phyloP scores from a whole-genome alignment of 1,139 yeast species.

The Yamadazyma atlantica region DNA sequence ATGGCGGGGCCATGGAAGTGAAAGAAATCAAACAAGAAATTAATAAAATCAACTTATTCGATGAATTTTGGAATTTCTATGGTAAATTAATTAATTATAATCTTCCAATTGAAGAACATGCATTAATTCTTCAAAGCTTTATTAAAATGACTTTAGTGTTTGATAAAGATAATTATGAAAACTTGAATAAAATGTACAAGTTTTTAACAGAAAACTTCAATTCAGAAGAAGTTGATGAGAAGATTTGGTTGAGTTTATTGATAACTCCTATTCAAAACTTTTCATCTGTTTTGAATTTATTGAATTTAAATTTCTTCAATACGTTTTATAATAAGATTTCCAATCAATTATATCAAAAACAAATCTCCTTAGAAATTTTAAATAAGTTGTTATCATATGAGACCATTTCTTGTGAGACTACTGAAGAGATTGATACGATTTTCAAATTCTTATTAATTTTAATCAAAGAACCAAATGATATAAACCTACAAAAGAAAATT shows the following conservation, averaged over 20 bases:
- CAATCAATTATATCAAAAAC: slow-evolving; percentile 31
- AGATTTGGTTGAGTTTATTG: slow-evolving; percentile 54
- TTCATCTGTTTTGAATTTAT: slow-evolving; percentile 27
- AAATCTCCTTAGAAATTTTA: slow-evolving; percentile 43
- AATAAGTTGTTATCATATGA: slow-evolving; percentile 30
- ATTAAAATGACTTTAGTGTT: slow-evolving; percentile 64
- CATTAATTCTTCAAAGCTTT: slow-evolving; percentile 63
- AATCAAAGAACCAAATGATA: slow-evolving; percentile 28
- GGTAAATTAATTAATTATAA: slow-evolving; percentile 52
- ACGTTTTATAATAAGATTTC: slow-evolving; percentile 41
- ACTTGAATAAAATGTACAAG: slow-evolving; percentile 61
- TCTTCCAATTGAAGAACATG: slow-evolving; percentile 62
- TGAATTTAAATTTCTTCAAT: slow-evolving; percentile 39
- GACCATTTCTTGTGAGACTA: slow-evolving; percentile 19
- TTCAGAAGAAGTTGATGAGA: slow-evolving; percentile 23
- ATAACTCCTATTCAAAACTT: slow-evolving; percentile 55
- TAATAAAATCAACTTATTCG: slow-evolving; percentile 16
- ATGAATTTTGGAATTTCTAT: slow-evolving; percentile 66
- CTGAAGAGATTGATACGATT: slow-evolving; percentile 43
- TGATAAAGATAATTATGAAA: slow-evolving; percentile 60
- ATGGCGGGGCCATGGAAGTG: slow-evolving; percentile 7
- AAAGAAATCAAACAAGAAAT: slow-evolving; percentile 4
- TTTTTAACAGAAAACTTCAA: slow-evolving; percentile 53
- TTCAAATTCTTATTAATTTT: slow-evolving; percentile 44
- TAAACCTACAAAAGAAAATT: slow-evolving; percentile 36